Evolutionary conservation across 306 rosid genomes (phyloP), one percentile per base, ranked within the genome.

Genomic region (Vachellia collinsii): DNA sequence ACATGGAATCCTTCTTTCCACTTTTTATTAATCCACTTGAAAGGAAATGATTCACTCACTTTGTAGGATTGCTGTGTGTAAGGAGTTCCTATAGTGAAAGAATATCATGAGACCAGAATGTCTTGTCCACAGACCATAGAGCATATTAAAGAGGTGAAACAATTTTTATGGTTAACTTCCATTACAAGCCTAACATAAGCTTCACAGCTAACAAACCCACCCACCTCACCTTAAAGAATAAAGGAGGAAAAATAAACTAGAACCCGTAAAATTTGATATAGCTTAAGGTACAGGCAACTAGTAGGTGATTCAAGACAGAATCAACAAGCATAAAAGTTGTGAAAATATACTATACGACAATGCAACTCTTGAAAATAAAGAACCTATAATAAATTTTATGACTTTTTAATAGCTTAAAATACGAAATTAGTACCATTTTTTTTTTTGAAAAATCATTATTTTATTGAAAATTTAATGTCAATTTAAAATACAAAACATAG

Each of bases 1-100:
- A 93, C 98, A 70, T 91, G 98, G 88, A 93, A 93, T 70, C 98
- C 98, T 93, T 93, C 97, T 80, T 93, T 93, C 98, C 98, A 93
- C 83, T 93, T 93, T 87, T 93, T 93, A 85, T 93, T 93, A 82
- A 93, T 93, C 98, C 98, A 93, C 85, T 93, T 93, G 85, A 85
- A 91, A 53, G 98, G 98, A 84, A 93, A 93, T 36, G 97, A 89
- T 85, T 93, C 98, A 7, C 98, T 91, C 76, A 93, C 98, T 87
- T 94, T 94, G 84, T 92, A 94, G 1, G 98, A 94, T 76, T 94
- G 98, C 81, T 94, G 98, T 43, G 97, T 92, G 83, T 89, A 94
- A 39, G 97, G 91, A 67, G 97, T 94, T 70, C 98, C 98, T 94
- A 83, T 73, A 84, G 41, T 20, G 29, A 66, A 84, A 73, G 72